Conservation (phyloP, 371 early-diverging fungal species). For the Funneliformis caledonium region DNA sequence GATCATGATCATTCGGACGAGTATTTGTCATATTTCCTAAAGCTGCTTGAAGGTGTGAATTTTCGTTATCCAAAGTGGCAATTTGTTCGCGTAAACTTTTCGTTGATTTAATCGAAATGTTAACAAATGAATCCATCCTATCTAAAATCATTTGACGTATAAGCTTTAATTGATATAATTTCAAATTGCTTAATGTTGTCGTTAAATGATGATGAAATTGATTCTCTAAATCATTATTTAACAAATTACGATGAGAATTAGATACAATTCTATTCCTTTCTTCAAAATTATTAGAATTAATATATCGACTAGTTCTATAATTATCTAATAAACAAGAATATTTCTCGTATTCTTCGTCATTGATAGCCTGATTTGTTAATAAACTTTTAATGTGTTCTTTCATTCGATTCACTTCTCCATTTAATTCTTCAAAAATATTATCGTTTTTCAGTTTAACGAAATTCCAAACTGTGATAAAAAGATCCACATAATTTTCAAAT, state of each 20-base stretch:
- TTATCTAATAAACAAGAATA: not conserved
- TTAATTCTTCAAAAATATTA: not conserved
- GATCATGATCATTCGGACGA: conserved; percentile 27
- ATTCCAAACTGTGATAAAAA: conserved; percentile 5
- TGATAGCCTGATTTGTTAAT: not conserved
- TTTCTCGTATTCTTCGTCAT: not conserved
- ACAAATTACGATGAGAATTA: not conserved
- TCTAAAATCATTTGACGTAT: not conserved
- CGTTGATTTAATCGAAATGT: not conserved
- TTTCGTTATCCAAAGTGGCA: not conserved
- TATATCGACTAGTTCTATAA: not conserved
- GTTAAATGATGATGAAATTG: not conserved
- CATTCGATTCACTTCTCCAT: not conserved
- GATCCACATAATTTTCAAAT: not conserved
- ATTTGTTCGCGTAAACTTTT: not conserved
- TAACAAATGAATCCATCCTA: not conserved
- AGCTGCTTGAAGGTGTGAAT: conserved; percentile 26
- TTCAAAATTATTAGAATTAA: not conserved
- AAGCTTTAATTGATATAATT: not conserved
- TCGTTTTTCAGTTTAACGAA: too few species aligned
- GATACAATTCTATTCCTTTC: not conserved
- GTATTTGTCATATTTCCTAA: conserved; percentile 22
- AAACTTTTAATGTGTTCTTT: not conserved
- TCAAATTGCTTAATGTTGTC: not conserved
- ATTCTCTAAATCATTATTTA: not conserved